Evolutionary conservation across 441 rosid genomes (phyloP).

Genomic region (Isatis lusitanica): DNA sequence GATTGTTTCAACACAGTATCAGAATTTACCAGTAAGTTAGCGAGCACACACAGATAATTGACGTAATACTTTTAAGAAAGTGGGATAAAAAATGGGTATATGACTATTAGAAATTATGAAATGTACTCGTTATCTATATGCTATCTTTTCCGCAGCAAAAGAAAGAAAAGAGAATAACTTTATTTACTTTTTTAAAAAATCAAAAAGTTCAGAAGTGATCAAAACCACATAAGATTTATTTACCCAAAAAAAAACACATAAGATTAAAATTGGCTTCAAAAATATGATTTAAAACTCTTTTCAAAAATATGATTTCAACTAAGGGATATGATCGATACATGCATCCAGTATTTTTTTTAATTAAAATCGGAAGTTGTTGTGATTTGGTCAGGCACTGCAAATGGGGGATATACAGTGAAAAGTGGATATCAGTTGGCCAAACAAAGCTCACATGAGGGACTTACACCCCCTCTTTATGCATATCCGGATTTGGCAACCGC

Average conservation of each 20-base stretch:
- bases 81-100: not conserved
- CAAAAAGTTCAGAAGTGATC: not conserved
- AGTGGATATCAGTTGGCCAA: too few relatives aligned
- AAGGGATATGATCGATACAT: not conserved
- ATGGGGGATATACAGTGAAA: too few relatives aligned
- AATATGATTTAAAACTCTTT: not conserved
- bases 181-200: too few relatives aligned
- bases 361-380: not conserved
- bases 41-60: not conserved
- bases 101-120: not conserved
- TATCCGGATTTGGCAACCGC: too few relatives aligned
- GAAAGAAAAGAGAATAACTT: too few relatives aligned
- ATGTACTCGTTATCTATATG: not conserved
- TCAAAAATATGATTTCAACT: not conserved
- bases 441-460: too few relatives aligned
- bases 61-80: not conserved
- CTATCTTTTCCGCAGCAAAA: too few relatives aligned
- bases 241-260: too few relatives aligned
- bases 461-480: too few relatives aligned
- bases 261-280: not conserved
- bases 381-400: too few relatives aligned
- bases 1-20: not conserved
- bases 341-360: not conserved
- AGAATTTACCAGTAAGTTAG: not conserved
- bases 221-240: not conserved